phyloP scores from a whole-genome alignment of 192 early-diverging fungal species.

The Entomortierella chlamydospora region DNA sequence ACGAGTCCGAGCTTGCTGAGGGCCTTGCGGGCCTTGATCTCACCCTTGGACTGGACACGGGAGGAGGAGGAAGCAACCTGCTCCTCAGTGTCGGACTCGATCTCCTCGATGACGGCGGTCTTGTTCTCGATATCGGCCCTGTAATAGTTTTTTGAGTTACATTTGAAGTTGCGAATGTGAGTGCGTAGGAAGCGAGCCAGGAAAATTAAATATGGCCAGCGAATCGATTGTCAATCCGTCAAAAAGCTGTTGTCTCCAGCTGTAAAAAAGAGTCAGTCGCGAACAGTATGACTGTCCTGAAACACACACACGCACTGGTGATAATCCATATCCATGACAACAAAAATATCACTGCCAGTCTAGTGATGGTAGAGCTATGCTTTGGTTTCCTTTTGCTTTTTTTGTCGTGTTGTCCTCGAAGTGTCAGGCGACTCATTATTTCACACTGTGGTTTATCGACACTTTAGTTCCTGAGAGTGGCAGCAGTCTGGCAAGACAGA shows the following conservation, averaged over 20 bases:
- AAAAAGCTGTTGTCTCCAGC: background rate
- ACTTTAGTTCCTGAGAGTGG: background rate
- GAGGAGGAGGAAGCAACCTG: constrained; percentile 32
- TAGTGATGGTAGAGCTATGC: too few species aligned
- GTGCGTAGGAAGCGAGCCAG: background rate
- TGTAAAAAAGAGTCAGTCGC: too few species aligned
- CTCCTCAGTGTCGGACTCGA: constrained; percentile 46
- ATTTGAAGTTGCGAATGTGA: background rate
- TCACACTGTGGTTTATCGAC: background rate
- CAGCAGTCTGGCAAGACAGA: background rate
- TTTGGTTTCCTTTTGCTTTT: background rate
- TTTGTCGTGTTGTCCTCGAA: background rate
- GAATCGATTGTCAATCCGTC: background rate
- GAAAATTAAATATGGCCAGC: background rate
- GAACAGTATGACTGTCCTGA: too few species aligned
- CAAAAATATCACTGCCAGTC: too few species aligned
- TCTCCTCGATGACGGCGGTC: constrained; percentile 57
- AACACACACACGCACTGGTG: too few species aligned
- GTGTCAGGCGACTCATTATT: background rate
- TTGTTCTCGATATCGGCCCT: constrained; percentile 57
- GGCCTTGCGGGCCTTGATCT: constrained; percentile 98
- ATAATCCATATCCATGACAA: too few species aligned
- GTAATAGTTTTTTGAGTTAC: background rate
- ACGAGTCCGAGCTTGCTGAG: constrained; percentile 92
- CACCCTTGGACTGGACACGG: constrained; percentile 78